Base-by-base conservation (phyloP, 768 basidiomycete species). In the Tubosaeta sp. region DNA sequence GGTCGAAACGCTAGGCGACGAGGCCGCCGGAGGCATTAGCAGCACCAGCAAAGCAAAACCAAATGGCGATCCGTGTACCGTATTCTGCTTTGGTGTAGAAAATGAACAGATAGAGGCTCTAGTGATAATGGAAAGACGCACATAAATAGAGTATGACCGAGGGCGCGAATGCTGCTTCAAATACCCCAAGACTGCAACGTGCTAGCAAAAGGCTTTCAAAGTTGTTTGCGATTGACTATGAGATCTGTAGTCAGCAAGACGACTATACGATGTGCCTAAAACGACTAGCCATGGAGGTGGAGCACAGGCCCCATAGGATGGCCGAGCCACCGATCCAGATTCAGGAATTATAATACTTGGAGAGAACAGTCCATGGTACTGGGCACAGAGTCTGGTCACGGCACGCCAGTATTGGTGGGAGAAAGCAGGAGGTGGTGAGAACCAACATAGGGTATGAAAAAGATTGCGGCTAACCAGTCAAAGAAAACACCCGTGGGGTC, bases 401-500 rank as follows among this genome's bases (percentile, higher is more conserved):
- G 16, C 14, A 21, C 6, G 36, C 58, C 6, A 64, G 47, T 16
- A 9, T 2, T 21, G 3, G 36, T 27, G 27, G 27, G 3, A 3
- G 11, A 34, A 11, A 31, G n/a, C n/a, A n/a, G n/a, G 25, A 18
- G 41, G 41, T 6, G 6, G 41, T 6, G 31, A 13, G 3, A 6
- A 69, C 79, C 51, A 51, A 85, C 87, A 64, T 90, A 90, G 54
- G 89, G 81, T 67, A 90, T 81, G 69, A 84, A 90, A 70, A 90
- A 91, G 8, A 77, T 75, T 1, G 87, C 84, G 51, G 83, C 86
- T 38, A 87, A 68, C 87, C 86, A 89, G 62, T 87, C 87, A 60
- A 87, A 90, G n/a, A 82, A 71, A 19, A 74, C 55, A 1, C 88
- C 87, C 0, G 80, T 82, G 8, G 77, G 77, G 59, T 90, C 88